Conservation (phyloP, 345 rosid species). For the Cardamine resedifolia region DNA sequence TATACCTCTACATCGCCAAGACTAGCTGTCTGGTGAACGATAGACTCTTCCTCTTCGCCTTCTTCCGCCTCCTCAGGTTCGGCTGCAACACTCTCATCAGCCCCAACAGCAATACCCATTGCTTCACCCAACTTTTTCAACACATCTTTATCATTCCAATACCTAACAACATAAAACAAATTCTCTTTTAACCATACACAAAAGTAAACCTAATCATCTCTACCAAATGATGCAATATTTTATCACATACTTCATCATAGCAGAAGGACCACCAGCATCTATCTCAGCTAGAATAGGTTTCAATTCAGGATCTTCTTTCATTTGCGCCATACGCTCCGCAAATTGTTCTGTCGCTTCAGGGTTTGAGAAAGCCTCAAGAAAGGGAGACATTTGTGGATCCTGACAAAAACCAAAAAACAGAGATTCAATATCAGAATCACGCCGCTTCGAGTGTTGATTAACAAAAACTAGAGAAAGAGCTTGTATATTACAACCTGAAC, state of each 20-base stretch:
- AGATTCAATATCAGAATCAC: background rate
- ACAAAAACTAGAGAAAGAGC: background rate
- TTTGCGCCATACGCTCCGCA: constrained; percentile 74
- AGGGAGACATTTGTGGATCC: constrained; percentile 93
- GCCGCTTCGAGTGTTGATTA: background rate
- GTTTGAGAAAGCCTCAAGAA: constrained; percentile 80
- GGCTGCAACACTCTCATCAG: constrained; percentile 47
- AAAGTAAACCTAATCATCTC: background rate
- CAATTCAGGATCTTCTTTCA: constrained; percentile 84
- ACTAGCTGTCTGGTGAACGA: constrained; percentile 89
- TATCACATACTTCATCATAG: constrained; percentile 80
- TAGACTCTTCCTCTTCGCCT: constrained; percentile 82
- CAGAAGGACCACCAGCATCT: constrained; percentile 82
- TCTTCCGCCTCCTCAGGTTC: constrained; percentile 57
- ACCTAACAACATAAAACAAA: constrained; percentile 45
- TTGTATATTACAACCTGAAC: constrained; percentile 61
- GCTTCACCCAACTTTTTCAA: constrained; percentile 92
- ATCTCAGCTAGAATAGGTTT: constrained; percentile 85
- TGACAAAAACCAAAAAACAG: constrained; percentile 26
- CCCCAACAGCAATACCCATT: constrained; percentile 79
- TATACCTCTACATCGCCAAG: constrained; percentile 86
- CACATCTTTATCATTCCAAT: constrained; percentile 93
- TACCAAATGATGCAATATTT: background rate
- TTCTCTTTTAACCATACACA: background rate
- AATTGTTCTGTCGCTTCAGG: constrained; percentile 73